Base-by-base conservation (phyloP, 2,329 filamentous ascomycete species). In the Fusarium buharicum region DNA sequence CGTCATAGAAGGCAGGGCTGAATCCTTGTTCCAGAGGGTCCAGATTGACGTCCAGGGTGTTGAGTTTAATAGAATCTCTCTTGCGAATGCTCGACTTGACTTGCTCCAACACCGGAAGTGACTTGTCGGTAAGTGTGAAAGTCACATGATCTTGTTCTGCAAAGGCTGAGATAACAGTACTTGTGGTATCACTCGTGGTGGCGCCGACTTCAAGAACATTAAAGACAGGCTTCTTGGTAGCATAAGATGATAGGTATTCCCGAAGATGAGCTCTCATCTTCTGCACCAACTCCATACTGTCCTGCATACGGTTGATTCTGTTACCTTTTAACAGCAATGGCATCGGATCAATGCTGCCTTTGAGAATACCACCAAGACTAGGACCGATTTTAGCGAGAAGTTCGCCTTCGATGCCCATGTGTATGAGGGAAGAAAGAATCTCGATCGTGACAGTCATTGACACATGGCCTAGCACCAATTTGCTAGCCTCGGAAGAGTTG, bases 391-490 rank as follows among this genome's bases (percentile, higher is more conserved):
- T 47, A 1, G 47, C 43, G n/a, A 65, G 38, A 3, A 62, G 24
- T 33, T 50, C 61, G 0, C 61, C 61, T 6, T 54, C 61, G 3
- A 41, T 10, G 0, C 61, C 44, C 20, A 64, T 28, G 1, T 48
- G 24, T 6, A 4, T 18, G 2, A 64, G 52, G 2, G 61, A 64
- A 1, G 61, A 54, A 1, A 64, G 13, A 0, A 65, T 62, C 28
- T 64, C 61, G 18, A 65, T 52, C 16, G 13, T 61, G 4, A 40
- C 48, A 0, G 43, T 62, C 47, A 54, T 65, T 1, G 61, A 57
- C 1, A 64, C 56, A 5, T 53, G 51, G 0, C 24, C 30, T 1
- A 64, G 10, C 1, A 48, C 24, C 0, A 65, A 9, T 12, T 62
- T 49, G 0, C 61, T 58, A 1, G 43, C 36, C 1, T 28, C 18